Conservation (phyloP, 139 green algal genomes). For the Tetradesmus lagerheimii region DNA sequence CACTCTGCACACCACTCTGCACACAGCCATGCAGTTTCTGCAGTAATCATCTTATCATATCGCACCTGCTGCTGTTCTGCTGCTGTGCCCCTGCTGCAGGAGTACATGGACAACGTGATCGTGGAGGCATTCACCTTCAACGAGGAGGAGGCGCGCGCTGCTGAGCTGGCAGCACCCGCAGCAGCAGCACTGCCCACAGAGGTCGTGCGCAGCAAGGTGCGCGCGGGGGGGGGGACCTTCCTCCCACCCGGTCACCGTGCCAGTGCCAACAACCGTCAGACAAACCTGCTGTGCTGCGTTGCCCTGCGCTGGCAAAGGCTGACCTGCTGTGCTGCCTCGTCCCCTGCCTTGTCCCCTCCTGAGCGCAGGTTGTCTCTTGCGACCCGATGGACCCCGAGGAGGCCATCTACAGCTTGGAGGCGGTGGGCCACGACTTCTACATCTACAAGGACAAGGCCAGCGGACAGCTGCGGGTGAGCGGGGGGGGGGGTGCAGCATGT, state of each 20-base stretch:
- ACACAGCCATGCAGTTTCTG: too few species aligned
- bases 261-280: not conserved
- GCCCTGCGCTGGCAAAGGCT: too few species aligned
- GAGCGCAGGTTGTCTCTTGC: slow-evolving; percentile 56
- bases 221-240: too few species aligned
- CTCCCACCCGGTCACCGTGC: not conserved
- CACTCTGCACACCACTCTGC: not conserved
- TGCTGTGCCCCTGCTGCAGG: slow-evolving; percentile 1
- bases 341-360: not conserved
- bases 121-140: slow-evolving; percentile 45
- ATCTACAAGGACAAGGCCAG: slow-evolving; percentile 65
- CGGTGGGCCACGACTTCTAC: slow-evolving; percentile 75
- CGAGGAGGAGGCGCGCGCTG: slow-evolving; percentile 37
- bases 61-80: not conserved
- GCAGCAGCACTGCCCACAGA: slow-evolving; percentile 44
- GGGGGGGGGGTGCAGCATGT: too few species aligned
- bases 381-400: slow-evolving; percentile 69
- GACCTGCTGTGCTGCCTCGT: not conserved
- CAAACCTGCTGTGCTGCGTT: too few species aligned
- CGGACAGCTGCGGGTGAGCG: slow-evolving; percentile 52
- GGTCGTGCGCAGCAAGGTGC: slow-evolving; percentile 63
- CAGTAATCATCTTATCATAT: too few species aligned
- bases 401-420: slow-evolving; percentile 71
- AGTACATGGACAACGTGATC: slow-evolving; percentile 42
- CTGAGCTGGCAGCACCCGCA: slow-evolving; percentile 38